Percentiles rank a stretch among this genome's conserved stretches.
These are phyloP conservation scores for Exophiala xenobiotica DNA, from an alignment of 2,329 filamentous ascomycete species.

Conservation along the genomic window DNA sequence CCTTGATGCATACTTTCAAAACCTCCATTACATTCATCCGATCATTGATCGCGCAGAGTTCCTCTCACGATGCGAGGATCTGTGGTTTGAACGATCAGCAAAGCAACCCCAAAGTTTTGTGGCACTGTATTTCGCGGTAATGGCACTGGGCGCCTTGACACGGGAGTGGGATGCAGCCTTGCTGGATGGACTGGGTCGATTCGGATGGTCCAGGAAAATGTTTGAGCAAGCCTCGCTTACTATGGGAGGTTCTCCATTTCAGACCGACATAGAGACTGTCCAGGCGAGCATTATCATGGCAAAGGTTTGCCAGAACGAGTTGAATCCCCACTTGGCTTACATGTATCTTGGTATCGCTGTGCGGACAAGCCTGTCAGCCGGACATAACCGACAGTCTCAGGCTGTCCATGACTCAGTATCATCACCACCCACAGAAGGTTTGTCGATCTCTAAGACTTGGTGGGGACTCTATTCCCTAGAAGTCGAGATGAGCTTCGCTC, in stretches of 20 bases:
- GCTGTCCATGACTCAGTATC: constrained; percentile 36
- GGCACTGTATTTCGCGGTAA: constrained; percentile 48
- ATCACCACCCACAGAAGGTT: constrained; percentile 39
- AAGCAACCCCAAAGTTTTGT: constrained; percentile 43
- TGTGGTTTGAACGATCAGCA: constrained; percentile 41
- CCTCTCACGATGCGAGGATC: constrained; percentile 42
- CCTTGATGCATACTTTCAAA: constrained; percentile 50
- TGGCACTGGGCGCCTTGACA: constrained; percentile 45
- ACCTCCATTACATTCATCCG: constrained; percentile 50
- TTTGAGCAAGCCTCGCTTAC: constrained; percentile 32
- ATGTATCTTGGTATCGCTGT: constrained; percentile 51
- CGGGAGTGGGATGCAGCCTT: constrained; percentile 29
- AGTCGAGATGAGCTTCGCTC: constrained; percentile 51
- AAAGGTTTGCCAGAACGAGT: constrained; percentile 51
- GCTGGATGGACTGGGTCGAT: constrained; percentile 45
- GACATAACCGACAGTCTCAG: constrained; percentile 42
- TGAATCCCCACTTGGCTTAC: constrained; percentile 50
- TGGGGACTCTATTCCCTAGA: constrained; percentile 50
- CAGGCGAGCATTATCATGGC: constrained; percentile 51
- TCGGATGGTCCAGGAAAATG: constrained; percentile 49
- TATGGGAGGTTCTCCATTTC: background rate
- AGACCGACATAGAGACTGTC: constrained; percentile 45
- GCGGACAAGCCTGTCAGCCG: constrained; percentile 49
- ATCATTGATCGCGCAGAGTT: constrained; percentile 49
- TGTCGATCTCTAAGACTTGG: constrained; percentile 48